Base-by-base conservation (phyloP, 2,329 filamentous ascomycete species). In the Pestalotiopsis sp. region DNA sequence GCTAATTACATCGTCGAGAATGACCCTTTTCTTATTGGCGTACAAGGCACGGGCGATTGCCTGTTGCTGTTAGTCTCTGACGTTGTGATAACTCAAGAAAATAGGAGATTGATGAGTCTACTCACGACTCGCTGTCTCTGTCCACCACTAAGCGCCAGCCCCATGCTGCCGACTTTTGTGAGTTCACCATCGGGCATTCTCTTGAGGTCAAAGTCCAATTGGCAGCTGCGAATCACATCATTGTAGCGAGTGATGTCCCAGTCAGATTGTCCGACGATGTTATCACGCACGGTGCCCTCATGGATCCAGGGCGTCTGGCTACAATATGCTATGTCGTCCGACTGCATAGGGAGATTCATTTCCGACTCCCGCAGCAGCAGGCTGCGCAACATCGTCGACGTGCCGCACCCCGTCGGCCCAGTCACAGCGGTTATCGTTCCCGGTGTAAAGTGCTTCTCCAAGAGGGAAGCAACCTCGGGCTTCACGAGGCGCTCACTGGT, bases 1-100 rank as follows among this genome's bases (percentile, higher is more conserved):
- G 52, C 77, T 81, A 59, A 81, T 79, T 1, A 72, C 74, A 65
- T 82, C 81, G 39, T 82, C 81, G 0, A 82, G 68, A 0, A 83
- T 39, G 2, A 76, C 65, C 1, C 78, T 74, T 1, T 76, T 69
- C 13, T 71, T 73, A 6, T 72, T 70, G 3, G 78, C 71, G 68
- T 77, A 81, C 0, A 81, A 55, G 1, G 79, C 78, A 20, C 80
- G 76, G 0, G 81, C 80, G 7, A 82, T 76, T 1, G 80, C 78
- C 79, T 81, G 14, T 1, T 73, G 75, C 62, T 49, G 41, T 49
- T 72, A 74, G 20, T 11, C 6, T n/a, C 12, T 57, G 23, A 13
- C 25, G 20, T 55, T 52, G 39, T 2, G 1, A 57, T 27, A 0
- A 3, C 13, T 31, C 2, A 14, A 57, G 13, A 0, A 23, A 7